Evolutionary conservation across 164 flowering plant species (phyloP), one percentile per base, ranked within the genome.

Genomic region (Buxus sempervirens): DNA sequence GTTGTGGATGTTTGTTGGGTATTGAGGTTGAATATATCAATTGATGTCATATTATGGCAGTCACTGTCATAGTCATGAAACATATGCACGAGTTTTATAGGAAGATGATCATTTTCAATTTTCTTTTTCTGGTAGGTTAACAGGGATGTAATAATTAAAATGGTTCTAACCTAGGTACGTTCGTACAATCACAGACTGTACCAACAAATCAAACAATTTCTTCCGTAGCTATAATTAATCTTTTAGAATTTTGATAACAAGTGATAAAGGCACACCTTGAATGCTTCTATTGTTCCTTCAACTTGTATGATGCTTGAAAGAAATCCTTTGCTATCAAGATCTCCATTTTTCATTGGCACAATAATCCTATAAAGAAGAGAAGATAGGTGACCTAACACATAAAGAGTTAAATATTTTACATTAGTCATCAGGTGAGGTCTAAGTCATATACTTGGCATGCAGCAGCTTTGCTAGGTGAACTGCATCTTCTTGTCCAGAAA

Each of bases 401-500:
- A 69, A 26, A 6, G 25, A 72, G 49, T 60, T 60, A 51, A 10
- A 6, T 25, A 61, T 36, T 12, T 18, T 12, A 66, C 15, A 14
- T n/a, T 38, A 23, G 26, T 15, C 20, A 63, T 55, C 45, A n/a
- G 66, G 28, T 16, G 53, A 64, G 45, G 26, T 38, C 16, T 73
- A 23, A 25, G 45, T 49, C 42, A 41, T 21, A 42, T 89, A 91
- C 98, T 81, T 90, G 69, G 98, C 93, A 20, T 81, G 56, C 20
- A 95, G 82, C 58, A 87, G 64, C 77, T 88, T 86, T 66, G 96
- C 94, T 16, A 95, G 97, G 70, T 79, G 77, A 66, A 92, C 91
- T 16, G 99, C 97, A 80, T 91, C 96, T 78, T 92, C 99, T 81
- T 95, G 99, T 63, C 97, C 97, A 23, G 93, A 92, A 69, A 95